phyloP scores from a whole-genome alignment of 257 asterid species.

The Solanum tacnaense region DNA sequence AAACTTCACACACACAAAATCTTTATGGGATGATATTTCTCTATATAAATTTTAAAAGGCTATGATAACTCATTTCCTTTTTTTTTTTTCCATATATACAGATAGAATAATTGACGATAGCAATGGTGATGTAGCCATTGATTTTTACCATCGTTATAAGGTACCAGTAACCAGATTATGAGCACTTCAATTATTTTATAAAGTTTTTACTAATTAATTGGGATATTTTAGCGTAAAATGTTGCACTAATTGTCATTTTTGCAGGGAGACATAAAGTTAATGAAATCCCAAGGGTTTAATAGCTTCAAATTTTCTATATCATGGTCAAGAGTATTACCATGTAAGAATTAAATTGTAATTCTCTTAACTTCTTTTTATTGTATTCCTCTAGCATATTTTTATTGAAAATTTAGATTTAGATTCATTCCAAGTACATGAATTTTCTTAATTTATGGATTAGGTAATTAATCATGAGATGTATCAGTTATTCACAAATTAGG shows the following conservation, averaged over 20 bases:
- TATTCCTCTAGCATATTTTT: not conserved
- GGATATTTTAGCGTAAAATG: not conserved
- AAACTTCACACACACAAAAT: too few relatives aligned
- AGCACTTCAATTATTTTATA: not conserved
- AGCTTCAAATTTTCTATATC: constrained; percentile 17
- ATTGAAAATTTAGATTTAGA: not conserved
- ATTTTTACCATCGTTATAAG: not conserved
- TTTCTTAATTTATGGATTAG: not conserved
- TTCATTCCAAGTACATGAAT: not conserved
- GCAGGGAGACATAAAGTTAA: constrained; percentile 17
- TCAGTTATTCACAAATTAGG: too few relatives aligned
- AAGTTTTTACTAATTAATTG: too few relatives aligned
- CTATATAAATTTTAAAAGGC: too few relatives aligned
- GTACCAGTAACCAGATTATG: not conserved
- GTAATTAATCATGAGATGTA: not conserved
- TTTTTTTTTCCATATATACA: not conserved
- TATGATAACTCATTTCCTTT: not conserved
- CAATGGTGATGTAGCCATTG: not conserved
- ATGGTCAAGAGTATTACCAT: constrained; percentile 18
- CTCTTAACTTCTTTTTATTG: not conserved
- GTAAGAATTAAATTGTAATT: not conserved
- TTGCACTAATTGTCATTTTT: not conserved
- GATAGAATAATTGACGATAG: not conserved
- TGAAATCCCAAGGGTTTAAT: constrained; percentile 8
- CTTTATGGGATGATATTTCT: too few relatives aligned